These are phyloP conservation scores for Yueomyces sinensis DNA, from an alignment of 805 yeast genomes.

Conservation along the genomic window DNA sequence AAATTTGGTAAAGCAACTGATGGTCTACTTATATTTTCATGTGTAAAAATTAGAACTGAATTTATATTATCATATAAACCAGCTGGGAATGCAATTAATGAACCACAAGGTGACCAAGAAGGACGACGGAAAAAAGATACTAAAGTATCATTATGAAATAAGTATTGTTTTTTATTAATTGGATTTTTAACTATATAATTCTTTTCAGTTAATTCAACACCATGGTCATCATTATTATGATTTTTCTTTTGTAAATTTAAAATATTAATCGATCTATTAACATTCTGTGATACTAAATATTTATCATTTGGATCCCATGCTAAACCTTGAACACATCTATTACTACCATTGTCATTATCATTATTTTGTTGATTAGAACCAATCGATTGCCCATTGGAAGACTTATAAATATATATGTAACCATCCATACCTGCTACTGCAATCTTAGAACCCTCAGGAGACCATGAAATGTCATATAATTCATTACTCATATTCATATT, in stretches of 20 bases:
- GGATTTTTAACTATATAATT: slow-evolving; percentile 30
- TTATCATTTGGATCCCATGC: slow-evolving; percentile 85
- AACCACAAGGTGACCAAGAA: slow-evolving; percentile 84
- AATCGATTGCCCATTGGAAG: slow-evolving; percentile 1
- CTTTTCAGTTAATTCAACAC: background rate
- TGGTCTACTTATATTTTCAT: slow-evolving; percentile 47
- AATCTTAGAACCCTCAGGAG: slow-evolving; percentile 65
- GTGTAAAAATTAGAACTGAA: slow-evolving; percentile 68
- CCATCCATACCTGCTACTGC: slow-evolving; percentile 93
- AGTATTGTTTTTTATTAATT: slow-evolving; percentile 1
- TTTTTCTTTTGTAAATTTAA: slow-evolving; percentile 25
- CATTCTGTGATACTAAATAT: slow-evolving; percentile 74
- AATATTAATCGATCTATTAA: slow-evolving; percentile 74
- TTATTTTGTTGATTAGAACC: background rate
- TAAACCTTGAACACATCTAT: slow-evolving; percentile 90
- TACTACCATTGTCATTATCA: slow-evolving; percentile 38
- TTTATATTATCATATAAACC: slow-evolving; percentile 49
- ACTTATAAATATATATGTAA: slow-evolving; percentile 50
- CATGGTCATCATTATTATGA: too few species aligned
- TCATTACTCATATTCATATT: slow-evolving; percentile 56
- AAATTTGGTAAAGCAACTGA: slow-evolving; percentile 69
- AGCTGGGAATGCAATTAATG: slow-evolving; percentile 61
- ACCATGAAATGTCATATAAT: slow-evolving; percentile 87
- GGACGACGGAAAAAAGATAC: slow-evolving; percentile 85
- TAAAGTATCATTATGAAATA: slow-evolving; percentile 77